Conservation (phyloP, 805 yeast species). For the Scheffersomyces amazonensis region DNA sequence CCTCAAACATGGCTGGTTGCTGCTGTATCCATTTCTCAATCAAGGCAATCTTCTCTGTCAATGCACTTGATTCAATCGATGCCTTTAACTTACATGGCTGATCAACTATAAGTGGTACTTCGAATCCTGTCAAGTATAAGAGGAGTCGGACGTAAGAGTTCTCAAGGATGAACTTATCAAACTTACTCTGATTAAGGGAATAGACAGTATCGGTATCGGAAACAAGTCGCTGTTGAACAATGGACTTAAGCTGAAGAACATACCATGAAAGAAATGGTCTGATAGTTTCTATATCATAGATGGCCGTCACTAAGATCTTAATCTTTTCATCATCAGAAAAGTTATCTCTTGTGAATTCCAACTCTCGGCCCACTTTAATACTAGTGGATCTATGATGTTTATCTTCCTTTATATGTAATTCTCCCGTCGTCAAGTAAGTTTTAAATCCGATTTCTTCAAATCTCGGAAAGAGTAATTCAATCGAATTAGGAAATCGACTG, state of each 20-base stretch:
- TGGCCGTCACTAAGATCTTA: constrained; percentile 48
- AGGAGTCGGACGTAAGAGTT: constrained; percentile 51
- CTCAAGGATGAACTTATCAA: background rate
- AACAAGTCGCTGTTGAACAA: constrained; percentile 17
- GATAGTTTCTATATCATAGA: constrained; percentile 43
- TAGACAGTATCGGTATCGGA: constrained; percentile 11
- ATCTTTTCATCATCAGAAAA: constrained; percentile 44
- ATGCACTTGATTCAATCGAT: constrained; percentile 20
- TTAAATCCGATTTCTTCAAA: constrained; percentile 42
- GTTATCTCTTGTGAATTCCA: constrained; percentile 29
- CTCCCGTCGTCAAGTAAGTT: constrained; percentile 62
- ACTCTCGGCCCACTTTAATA: constrained; percentile 32
- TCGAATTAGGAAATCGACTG: constrained; percentile 50
- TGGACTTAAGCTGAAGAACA: constrained; percentile 22
- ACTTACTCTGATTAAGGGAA: background rate
- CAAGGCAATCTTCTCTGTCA: constrained; percentile 32
- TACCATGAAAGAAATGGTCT: constrained; percentile 42
- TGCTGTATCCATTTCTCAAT: constrained; percentile 39
- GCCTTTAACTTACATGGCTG: constrained; percentile 40
- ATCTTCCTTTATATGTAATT: constrained; percentile 29
- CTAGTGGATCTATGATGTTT: constrained; percentile 11
- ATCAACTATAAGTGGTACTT: constrained; percentile 35
- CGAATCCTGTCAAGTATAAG: constrained; percentile 45
- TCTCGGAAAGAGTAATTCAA: constrained; percentile 70
- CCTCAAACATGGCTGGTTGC: constrained; percentile 33